Base-by-base conservation (phyloP, 164 flowering plant species). In the Macadamia integrifolia region DNA sequence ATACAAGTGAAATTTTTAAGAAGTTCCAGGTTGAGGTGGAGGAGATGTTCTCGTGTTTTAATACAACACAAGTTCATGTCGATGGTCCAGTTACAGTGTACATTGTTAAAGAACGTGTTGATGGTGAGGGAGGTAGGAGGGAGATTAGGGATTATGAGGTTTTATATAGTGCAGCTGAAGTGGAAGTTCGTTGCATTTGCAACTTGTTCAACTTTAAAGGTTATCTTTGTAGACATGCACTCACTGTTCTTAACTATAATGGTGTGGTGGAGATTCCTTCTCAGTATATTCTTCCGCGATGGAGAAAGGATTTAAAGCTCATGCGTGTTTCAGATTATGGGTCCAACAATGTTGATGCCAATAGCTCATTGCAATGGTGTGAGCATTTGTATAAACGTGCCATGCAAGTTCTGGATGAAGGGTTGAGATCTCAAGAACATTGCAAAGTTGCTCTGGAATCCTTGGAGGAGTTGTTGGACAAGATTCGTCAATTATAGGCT, bases 21-120 rank as follows among this genome's bases (percentile, higher is more conserved):
- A 81, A 76, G 68, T 85, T 87, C 70, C 88, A 82, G 75, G 70
- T 70, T 40, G 88, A 87, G 78, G 81, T 84, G 30, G 81, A 72
- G 68, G 73, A 64, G 81, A 82, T 85, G 84, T 67, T 81, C 43
- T 65, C 74, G 53, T 87, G 89, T 68, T 72, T 79, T 3, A 76
- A 75, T 68, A 74, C 81, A 18, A 58, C 81, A 14, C 85, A 86
- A 71, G 68, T 78, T 46, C 80, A 79, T 40, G 66, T 74, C 3
- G 77, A 73, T 61, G 86, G 86, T 3, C 72, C 82, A 8, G 31
- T 77, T 11, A 30, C 70, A 17, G 80, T 84, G 6, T 86, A 78
- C 72, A 14, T 62, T 61, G 60, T 58, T 18, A 58, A 58, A 58
- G 60, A 58, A 29, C 60, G 60, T 29, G 32, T 58, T 58, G 31